These are phyloP conservation scores for Tympanopsis confertula DNA, from an alignment of 2,329 filamentous ascomycete genomes.

Conservation along the genomic window DNA sequence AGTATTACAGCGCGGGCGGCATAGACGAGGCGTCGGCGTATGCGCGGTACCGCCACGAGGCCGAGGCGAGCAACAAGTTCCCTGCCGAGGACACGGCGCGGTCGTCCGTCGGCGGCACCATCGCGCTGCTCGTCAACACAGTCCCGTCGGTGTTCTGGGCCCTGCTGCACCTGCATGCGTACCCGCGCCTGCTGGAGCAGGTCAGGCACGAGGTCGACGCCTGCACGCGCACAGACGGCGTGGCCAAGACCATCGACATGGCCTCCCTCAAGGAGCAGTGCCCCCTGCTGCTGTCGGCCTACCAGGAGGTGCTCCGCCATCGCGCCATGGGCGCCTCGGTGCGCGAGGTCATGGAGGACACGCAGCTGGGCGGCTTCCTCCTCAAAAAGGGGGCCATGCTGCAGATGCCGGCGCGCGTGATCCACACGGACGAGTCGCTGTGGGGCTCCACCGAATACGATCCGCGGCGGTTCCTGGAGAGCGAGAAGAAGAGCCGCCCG, in stretches of 20 bases:
- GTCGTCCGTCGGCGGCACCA: conserved; percentile 24
- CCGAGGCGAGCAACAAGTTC: conserved; percentile 15
- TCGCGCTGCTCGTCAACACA: conserved; percentile 27
- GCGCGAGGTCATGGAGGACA: conserved; percentile 14
- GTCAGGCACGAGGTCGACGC: conserved; percentile 16
- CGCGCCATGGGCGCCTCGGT: conserved; percentile 21
- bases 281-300: conserved; percentile 23
- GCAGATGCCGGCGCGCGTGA: conserved; percentile 13
- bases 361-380: conserved; percentile 11
- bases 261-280: conserved; percentile 19
- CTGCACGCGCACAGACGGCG: conserved; percentile 6
- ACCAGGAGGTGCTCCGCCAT: conserved; percentile 27
- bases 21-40: conserved; percentile 23
- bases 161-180: conserved; percentile 20
- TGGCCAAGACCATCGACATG: conserved; percentile 12
- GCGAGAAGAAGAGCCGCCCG: conserved; percentile 10
- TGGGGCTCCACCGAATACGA: conserved; percentile 10
- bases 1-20: conserved; percentile 25
- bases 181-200: conserved; percentile 13
- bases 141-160: conserved; percentile 26
- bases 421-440: conserved; percentile 11
- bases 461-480: conserved; percentile 11
- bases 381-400: conserved; percentile 15
- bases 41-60: conserved; percentile 20
- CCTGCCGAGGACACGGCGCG: conserved; percentile 21